phyloP scores from a whole-genome alignment of 768 basidiomycete genomes.

The Panellus pusillus region DNA sequence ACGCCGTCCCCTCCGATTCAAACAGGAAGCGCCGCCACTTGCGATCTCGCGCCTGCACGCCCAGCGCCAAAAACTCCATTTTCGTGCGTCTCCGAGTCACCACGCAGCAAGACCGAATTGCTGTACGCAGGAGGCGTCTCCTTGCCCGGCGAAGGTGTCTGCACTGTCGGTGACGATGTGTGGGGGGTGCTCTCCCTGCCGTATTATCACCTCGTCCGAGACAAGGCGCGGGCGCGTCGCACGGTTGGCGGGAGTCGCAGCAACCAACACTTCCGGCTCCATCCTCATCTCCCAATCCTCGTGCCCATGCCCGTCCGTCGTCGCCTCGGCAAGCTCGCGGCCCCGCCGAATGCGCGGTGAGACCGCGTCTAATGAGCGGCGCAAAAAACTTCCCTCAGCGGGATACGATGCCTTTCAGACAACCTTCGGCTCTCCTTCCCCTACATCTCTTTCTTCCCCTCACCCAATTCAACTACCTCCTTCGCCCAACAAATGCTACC shows the following conservation, averaged over 20 bases:
- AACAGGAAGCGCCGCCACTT: too few relatives aligned
- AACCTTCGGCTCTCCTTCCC: constrained; percentile 43
- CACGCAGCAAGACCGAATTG: too few relatives aligned
- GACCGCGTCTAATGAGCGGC: constrained; percentile 16
- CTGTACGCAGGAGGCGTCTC: too few relatives aligned
- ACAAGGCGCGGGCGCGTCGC: constrained; percentile 56
- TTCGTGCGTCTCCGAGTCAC: too few relatives aligned
- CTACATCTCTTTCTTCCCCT: constrained; percentile 23
- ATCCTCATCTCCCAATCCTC: constrained; percentile 22
- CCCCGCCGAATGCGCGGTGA: constrained; percentile 1
- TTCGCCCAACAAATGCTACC: too few relatives aligned
- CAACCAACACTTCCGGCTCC: constrained; percentile 18
- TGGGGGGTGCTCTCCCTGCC: constrained; percentile 42
- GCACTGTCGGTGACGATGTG: constrained; percentile 63
- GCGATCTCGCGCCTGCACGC: too few relatives aligned
- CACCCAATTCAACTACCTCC: constrained; percentile 33
- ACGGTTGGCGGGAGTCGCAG: constrained; percentile 45
- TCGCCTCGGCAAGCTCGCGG: constrained; percentile 42
- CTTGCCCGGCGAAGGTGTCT: too few relatives aligned
- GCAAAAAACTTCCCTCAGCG: constrained; percentile 49
- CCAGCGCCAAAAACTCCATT: too few relatives aligned
- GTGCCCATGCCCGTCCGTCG: constrained; percentile 47
- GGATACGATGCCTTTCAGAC: constrained; percentile 53
- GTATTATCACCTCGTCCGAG: constrained; percentile 62
- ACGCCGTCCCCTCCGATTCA: too few relatives aligned